These are phyloP conservation scores for Plantago coronopus DNA, from an alignment of 305 asterid species.

Conservation along the genomic window DNA sequence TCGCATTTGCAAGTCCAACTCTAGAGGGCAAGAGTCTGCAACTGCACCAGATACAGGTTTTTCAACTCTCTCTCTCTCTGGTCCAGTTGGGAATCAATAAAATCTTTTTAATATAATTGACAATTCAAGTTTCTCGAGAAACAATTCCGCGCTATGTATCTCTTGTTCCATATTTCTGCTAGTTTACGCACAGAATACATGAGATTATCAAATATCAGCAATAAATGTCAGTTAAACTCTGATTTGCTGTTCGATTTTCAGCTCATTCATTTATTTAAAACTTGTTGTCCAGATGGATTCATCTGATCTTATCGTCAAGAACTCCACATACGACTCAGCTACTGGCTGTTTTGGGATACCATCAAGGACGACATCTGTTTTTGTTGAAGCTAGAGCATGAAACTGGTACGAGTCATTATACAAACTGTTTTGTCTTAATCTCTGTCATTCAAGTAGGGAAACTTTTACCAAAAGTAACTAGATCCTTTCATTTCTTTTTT, in stretches of 20 bases:
- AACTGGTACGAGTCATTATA: too few relatives aligned
- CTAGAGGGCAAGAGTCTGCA: conserved; percentile 51
- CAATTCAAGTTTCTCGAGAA: not conserved
- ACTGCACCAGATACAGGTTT: conserved; percentile 87
- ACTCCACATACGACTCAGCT: conserved; percentile 55
- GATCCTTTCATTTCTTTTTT: too few relatives aligned
- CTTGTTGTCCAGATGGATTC: conserved; percentile 53
- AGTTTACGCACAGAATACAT: not conserved
- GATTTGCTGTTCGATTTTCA: not conserved
- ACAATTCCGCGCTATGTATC: too few relatives aligned
- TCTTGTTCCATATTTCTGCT: not conserved
- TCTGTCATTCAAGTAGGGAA: not conserved
- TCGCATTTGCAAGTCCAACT: conserved; percentile 48
- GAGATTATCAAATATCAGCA: not conserved
- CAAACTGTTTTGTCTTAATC: not conserved
- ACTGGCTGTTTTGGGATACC: conserved; percentile 69
- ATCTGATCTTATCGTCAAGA: conserved; percentile 54
- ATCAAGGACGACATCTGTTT: conserved; percentile 70
- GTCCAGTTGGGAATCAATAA: not conserved
- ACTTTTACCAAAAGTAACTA: too few relatives aligned
- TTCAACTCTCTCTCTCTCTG: conserved; percentile 5
- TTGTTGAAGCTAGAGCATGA: conserved; percentile 47
- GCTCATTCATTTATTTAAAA: conserved; percentile 3
- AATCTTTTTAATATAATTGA: not conserved
- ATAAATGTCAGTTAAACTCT: not conserved